These are phyloP conservation scores for Trichophyton schoenleinii DNA, from an alignment of 2,329 filamentous ascomycete genomes.

Conservation along the genomic window DNA sequence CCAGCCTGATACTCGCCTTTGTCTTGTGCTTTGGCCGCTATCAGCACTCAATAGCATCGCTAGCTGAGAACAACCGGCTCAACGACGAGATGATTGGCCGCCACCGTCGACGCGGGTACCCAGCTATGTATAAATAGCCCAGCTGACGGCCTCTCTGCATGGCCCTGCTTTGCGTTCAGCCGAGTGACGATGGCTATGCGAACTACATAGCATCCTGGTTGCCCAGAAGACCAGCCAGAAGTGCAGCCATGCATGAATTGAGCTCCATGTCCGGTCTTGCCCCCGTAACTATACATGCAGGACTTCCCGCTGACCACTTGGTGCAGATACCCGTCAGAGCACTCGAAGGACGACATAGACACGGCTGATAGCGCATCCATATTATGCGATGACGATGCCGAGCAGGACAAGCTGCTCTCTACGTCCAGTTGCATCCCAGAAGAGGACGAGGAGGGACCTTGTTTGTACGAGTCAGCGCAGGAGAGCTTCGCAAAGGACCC, in stretches of 20 bases:
- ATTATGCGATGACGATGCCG: background rate
- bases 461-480: background rate
- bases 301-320: background rate
- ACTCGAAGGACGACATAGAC: background rate
- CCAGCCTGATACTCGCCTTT: background rate
- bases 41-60: background rate
- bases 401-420: background rate
- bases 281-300: background rate
- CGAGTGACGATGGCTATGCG: background rate
- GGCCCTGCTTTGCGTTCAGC: background rate
- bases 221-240: too few relatives aligned
- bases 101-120: background rate
- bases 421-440: background rate
- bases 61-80: background rate
- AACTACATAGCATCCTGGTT: background rate
- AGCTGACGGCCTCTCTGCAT: background rate
- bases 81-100: background rate
- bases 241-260: background rate
- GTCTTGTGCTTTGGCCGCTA: background rate
- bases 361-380: background rate
- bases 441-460: background rate
- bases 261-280: too few relatives aligned
- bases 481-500: conserved; percentile 6
- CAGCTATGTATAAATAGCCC: background rate
- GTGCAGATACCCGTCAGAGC: background rate